Base-by-base conservation (phyloP, 331 rosid species). In the Acacia concinna region DNA sequence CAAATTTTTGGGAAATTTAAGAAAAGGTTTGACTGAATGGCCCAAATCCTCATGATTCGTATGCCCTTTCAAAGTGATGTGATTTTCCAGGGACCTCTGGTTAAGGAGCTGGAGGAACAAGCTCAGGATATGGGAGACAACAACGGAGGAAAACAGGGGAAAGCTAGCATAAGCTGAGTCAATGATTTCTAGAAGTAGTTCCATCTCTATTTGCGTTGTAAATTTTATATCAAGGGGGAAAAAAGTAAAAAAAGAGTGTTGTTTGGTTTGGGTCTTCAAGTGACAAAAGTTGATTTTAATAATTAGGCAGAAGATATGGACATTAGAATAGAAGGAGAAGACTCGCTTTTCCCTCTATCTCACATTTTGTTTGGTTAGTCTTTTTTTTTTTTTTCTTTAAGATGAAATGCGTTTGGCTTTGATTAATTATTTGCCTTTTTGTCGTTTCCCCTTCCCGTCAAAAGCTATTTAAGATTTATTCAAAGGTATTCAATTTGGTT, bases 141-240 rank as follows among this genome's bases (percentile, higher is more conserved):
- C 20, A 49, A 32, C 30, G 70, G 77, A 75, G 84, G 89, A 83
- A 83, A 86, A 83, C 82, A 83, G 84, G 89, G 84, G 76, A 65
- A 81, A 70, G 47, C 81, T 68, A 47, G 56, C 72, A 41, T 72
- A 38, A 59, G 72, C 21, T 66, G 64, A 43, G 87, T 83, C 87
- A 83, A 81, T 9, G 81, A 73, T 77, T 43, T 77, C 76, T 41
- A 65, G 69, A 52, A 77, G n/a, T 15, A 37, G 80, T 54, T 85
- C 77, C 77, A 63, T 76, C 62, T 52, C 49, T 54, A 35, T 78
- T 32, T 46, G 47, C 68, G 43, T 77, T 83, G 85, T 81, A 80
- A 81, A 80, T 80, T 85, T 68, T 70, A 59, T 78, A 46, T 71
- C 44, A 23, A 34, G 40, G 9, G 21, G 8, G 6, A 20, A 31